Conservation (phyloP, 148 eudicot genomes). For the Arbutus unedo region DNA sequence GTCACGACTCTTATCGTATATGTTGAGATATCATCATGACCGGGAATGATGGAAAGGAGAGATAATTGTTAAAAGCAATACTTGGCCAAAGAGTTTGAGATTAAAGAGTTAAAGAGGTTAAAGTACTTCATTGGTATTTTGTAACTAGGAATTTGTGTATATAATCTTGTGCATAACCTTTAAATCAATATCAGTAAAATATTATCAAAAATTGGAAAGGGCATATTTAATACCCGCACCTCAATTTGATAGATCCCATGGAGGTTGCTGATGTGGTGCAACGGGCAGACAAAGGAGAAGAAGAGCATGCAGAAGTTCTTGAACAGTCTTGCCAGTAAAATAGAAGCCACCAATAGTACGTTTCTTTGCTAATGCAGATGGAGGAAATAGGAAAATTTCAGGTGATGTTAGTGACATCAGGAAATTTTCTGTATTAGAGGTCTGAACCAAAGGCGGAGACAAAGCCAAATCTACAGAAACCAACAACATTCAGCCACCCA, state of each 20-base stretch:
- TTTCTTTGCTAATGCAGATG: slow-evolving; percentile 11
- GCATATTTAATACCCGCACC: slow-evolving; percentile 37
- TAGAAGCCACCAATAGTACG: slow-evolving; percentile 4
- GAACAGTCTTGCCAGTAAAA: slow-evolving; percentile 30
- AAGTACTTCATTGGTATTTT: too few species aligned
- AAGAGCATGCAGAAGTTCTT: slow-evolving; percentile 22
- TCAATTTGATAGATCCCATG: slow-evolving; percentile 33
- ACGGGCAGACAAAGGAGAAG: slow-evolving; percentile 26
- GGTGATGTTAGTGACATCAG: background rate
- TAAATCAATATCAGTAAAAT: too few species aligned
- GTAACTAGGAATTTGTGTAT: too few species aligned
- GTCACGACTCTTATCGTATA: too few species aligned
- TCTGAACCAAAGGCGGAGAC: background rate
- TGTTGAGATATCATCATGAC: too few species aligned
- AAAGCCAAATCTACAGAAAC: slow-evolving; percentile 9
- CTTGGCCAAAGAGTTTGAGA: too few species aligned
- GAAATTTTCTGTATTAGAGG: background rate
- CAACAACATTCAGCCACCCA: background rate
- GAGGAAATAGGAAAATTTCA: background rate
- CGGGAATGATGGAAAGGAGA: too few species aligned
- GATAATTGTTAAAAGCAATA: too few species aligned
- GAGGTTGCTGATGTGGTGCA: slow-evolving; percentile 24
- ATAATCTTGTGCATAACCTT: too few species aligned
- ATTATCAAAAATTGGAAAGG: background rate
- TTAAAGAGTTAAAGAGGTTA: too few species aligned